These are phyloP conservation scores for Lachnellula arida DNA, from an alignment of 2,329 filamentous ascomycete genomes.

Conservation along the genomic window DNA sequence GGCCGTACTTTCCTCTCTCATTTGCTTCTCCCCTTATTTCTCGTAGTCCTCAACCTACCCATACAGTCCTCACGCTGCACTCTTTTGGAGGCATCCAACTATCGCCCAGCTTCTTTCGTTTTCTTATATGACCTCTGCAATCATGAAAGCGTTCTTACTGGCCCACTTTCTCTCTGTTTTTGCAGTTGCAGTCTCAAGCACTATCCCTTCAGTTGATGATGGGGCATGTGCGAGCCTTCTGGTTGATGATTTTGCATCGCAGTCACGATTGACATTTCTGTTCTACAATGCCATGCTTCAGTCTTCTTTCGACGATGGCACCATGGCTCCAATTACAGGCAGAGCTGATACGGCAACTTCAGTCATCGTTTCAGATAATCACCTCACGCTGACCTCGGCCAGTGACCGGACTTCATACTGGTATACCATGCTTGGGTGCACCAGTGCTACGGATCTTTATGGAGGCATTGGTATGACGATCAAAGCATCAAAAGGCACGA, in stretches of 20 bases:
- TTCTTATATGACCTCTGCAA: too few relatives aligned
- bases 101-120: too few relatives aligned
- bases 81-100: too few relatives aligned
- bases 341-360: constrained; percentile 35
- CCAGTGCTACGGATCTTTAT: constrained; percentile 45
- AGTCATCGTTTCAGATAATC: constrained; percentile 47
- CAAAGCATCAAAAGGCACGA: constrained; percentile 47
- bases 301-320: constrained; percentile 52
- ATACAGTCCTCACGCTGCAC: too few relatives aligned
- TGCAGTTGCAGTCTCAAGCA: background rate
- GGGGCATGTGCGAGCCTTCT: constrained; percentile 39
- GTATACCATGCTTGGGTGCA: constrained; percentile 52
- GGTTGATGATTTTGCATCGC: constrained; percentile 57
- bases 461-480: constrained; percentile 53
- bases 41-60: too few relatives aligned
- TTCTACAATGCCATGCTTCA: constrained; percentile 55
- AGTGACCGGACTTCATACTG: constrained; percentile 47
- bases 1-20: too few relatives aligned
- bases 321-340: constrained; percentile 37
- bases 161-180: background rate
- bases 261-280: constrained; percentile 57
- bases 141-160: background rate
- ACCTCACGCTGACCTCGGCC: constrained; percentile 47
- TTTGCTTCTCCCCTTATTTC: too few relatives aligned
- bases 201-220: constrained; percentile 5